These are phyloP conservation scores for Solanum ossicruentum DNA, from an alignment of 257 asterid species.

Conservation along the genomic window DNA sequence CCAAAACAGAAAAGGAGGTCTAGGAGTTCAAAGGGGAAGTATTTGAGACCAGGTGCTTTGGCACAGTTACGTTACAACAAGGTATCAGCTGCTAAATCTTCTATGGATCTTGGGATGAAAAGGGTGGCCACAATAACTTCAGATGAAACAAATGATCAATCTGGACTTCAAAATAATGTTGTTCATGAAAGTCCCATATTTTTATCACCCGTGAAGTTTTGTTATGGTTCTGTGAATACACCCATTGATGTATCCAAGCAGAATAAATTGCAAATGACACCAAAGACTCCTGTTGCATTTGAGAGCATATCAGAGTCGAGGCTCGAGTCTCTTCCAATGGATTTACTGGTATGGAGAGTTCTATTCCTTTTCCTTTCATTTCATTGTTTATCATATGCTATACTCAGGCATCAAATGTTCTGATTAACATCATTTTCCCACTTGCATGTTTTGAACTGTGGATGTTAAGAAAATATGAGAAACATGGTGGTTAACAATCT, in stretches of 20 bases:
- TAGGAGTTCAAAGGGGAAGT: conserved; percentile 38
- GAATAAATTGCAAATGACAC: conserved; percentile 41
- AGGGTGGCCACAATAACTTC: conserved; percentile 44
- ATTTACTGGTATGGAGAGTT: conserved; percentile 56
- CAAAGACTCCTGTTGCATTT: conserved; percentile 56
- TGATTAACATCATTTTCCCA: not conserved
- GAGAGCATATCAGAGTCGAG: conserved; percentile 45
- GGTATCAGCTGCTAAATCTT: conserved; percentile 61
- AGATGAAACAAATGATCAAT: conserved; percentile 14
- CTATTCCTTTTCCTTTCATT: not conserved
- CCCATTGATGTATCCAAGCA: conserved; percentile 16
- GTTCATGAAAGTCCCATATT: conserved; percentile 23
- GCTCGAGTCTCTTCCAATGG: conserved; percentile 84
- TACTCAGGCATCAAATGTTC: not conserved
- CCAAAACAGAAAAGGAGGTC: conserved; percentile 44
- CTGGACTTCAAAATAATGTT: conserved; percentile 11
- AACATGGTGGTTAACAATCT: not conserved
- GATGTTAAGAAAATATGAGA: not conserved
- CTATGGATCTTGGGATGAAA: conserved; percentile 78
- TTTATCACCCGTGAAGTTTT: conserved; percentile 51
- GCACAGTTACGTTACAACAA: conserved; percentile 71
- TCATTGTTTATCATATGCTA: not conserved
- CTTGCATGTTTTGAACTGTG: not conserved
- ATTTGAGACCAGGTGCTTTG: conserved; percentile 81
- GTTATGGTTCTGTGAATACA: conserved; percentile 24